Conservation (phyloP, 805 yeast genomes). For the Candida piceae region DNA sequence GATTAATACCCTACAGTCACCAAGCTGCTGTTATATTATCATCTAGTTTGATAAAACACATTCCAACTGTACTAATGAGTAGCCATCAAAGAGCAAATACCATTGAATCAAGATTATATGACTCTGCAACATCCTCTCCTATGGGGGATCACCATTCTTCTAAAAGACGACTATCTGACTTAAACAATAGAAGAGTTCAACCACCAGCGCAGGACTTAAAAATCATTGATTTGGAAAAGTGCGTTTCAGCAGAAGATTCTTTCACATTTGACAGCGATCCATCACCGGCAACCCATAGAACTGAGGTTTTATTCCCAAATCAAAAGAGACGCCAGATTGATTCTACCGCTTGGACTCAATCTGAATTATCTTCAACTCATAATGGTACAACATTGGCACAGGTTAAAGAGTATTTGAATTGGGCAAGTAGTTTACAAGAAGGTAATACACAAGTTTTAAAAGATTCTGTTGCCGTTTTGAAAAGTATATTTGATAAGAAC, state of each 20-base stretch:
- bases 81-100: no score
- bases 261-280: slow-evolving; percentile 1
- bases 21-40: not conserved
- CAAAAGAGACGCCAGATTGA: slow-evolving; percentile 15
- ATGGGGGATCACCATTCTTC: no score
- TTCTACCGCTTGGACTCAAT: slow-evolving; percentile 16
- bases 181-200: no score
- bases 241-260: not conserved
- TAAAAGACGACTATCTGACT: no score
- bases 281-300: slow-evolving; percentile 12
- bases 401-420: slow-evolving; percentile 12
- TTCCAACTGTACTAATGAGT: no score
- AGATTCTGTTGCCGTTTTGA: not conserved
- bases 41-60: not conserved
- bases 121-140: not conserved
- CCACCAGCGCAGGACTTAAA: not conserved
- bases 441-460: not conserved
- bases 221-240: not conserved
- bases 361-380: slow-evolving; percentile 1
- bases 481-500: not conserved
- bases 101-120: not conserved
- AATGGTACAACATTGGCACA: slow-evolving; percentile 15
- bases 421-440: slow-evolving; percentile 12
- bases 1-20: not conserved
- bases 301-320: slow-evolving; percentile 13